Conservation (phyloP, 768 basidiomycete genomes). For the Rhizopogon vinicolor region DNA sequence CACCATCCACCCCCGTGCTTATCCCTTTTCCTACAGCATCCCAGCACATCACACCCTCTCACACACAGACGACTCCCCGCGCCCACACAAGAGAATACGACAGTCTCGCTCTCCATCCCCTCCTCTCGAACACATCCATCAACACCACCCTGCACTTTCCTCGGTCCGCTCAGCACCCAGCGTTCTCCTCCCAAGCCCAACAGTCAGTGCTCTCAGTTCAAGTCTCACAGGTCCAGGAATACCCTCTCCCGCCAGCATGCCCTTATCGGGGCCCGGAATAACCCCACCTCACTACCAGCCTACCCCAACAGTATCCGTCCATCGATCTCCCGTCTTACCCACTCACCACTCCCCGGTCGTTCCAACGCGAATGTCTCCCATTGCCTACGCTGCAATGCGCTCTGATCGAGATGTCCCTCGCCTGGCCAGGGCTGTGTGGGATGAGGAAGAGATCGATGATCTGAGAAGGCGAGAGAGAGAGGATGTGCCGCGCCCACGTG, state of each 20-base stretch:
- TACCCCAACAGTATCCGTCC: conserved; percentile 6
- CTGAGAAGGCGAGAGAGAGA: background rate
- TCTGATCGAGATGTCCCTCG: conserved; percentile 6
- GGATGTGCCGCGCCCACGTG: background rate
- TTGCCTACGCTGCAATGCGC: background rate
- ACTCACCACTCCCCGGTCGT: conserved; percentile 11
- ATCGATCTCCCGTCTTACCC: conserved; percentile 16
- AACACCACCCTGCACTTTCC: background rate
- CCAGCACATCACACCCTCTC: background rate
- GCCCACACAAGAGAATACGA: conserved; percentile 22
- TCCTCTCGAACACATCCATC: background rate
- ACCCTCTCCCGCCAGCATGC: background rate
- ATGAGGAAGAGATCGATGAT: conserved; percentile 1
- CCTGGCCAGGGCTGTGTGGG: background rate
- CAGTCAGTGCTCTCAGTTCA: background rate
- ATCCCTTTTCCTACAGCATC: background rate
- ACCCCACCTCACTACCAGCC: conserved; percentile 3
- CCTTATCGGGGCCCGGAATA: background rate
- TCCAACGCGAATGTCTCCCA: conserved; percentile 7
- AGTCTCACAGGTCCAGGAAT: conserved; percentile 3
- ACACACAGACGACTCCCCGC: conserved; percentile 5
- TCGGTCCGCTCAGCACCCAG: background rate
- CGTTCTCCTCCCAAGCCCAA: background rate
- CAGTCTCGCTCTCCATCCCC: conserved; percentile 9
- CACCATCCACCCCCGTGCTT: background rate